These are phyloP conservation scores for Pistacia atlantica DNA, from an alignment of 345 rosid genomes.

Conservation along the genomic window DNA sequence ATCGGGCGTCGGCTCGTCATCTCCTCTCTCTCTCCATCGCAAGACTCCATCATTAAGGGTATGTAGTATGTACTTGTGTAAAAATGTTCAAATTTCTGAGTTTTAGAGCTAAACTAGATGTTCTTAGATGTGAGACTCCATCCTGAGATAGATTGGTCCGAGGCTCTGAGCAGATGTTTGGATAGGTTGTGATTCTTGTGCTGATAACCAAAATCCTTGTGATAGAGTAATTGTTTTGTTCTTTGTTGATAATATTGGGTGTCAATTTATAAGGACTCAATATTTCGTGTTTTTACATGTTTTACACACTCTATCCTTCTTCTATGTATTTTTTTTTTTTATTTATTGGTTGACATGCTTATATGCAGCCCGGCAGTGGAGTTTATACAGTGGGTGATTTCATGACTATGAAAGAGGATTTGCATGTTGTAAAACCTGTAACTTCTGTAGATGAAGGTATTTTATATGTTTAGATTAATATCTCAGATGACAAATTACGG, in stretches of 20 bases:
- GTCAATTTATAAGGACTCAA: background rate
- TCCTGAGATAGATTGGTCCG: too few species aligned
- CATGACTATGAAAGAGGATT: constrained; percentile 76
- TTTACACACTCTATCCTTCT: background rate
- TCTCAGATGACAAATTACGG: background rate
- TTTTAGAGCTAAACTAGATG: too few species aligned
- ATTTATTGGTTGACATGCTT: background rate
- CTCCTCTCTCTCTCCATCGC: too few species aligned
- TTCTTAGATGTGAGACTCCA: too few species aligned
- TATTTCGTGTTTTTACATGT: background rate
- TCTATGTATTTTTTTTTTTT: background rate
- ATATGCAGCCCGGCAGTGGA: constrained; percentile 58
- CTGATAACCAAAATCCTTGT: background rate
- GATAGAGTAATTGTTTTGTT: background rate
- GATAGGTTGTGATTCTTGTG: too few species aligned
- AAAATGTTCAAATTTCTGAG: too few species aligned
- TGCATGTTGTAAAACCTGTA: constrained; percentile 72
- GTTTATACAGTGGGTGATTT: constrained; percentile 81
- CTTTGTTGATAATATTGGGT: background rate
- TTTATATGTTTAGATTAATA: constrained; percentile 2
- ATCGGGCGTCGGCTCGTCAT: too few species aligned
- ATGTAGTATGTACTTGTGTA: too few species aligned
- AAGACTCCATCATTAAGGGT: too few species aligned
- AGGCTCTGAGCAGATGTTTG: too few species aligned
- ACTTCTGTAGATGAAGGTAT: constrained; percentile 87